A percentile compares a stretch with the other conserved stretches of the same genome.
phyloP scores from a whole-genome alignment of 805 yeast species.

The Grigorovia humatica region DNA sequence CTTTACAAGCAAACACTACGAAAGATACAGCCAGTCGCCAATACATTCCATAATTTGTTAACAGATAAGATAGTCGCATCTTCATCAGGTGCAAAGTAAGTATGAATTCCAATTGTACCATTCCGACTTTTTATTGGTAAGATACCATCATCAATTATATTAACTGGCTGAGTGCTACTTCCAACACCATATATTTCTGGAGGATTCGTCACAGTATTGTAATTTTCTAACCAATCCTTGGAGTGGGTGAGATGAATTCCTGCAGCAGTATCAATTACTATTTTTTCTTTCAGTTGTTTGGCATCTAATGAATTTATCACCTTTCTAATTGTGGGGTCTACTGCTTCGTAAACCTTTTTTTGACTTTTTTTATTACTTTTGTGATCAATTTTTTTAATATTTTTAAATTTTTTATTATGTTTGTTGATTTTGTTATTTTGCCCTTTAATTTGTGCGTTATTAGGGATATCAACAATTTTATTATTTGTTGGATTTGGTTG shows the following conservation, averaged over 20 bases:
- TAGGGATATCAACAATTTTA: no score
- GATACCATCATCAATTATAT: neutral
- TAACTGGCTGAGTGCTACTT: neutral
- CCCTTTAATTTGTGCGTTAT: no score
- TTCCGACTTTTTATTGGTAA: neutral
- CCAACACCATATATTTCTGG: slow-evolving; percentile 2
- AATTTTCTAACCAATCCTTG: neutral
- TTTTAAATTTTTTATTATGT: no score
- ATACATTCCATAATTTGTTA: neutral
- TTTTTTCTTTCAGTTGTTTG: no score
- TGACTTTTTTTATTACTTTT: no score
- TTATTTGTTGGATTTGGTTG: no score
- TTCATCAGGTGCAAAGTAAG: slow-evolving; percentile 1
- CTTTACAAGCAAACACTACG: no score
- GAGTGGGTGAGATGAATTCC: neutral
- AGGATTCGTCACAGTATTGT: neutral
- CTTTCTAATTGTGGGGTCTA: neutral
- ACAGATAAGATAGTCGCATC: slow-evolving; percentile 3
- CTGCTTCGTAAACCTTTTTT: no score
- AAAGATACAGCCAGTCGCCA: no score
- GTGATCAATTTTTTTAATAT: no score
- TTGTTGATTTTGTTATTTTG: no score
- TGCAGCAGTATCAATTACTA: slow-evolving; percentile 1
- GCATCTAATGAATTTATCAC: neutral
- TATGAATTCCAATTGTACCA: neutral